These are phyloP conservation scores for Ramichloridium luteum DNA, from an alignment of 2,329 filamentous ascomycete genomes.

Conservation along the genomic window DNA sequence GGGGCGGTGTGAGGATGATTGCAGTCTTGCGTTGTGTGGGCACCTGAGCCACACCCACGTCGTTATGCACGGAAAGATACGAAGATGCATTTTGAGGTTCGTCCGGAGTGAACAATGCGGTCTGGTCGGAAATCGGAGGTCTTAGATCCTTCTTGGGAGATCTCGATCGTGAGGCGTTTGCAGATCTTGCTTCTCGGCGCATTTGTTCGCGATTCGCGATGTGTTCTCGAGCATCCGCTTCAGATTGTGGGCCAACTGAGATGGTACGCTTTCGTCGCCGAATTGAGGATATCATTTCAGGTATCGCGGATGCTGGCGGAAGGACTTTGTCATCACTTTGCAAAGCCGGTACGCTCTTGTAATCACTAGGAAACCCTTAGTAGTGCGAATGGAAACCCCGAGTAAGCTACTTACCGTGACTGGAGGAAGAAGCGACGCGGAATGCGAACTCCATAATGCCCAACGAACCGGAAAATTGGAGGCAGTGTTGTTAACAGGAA, in stretches of 20 bases:
- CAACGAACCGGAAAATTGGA: slow-evolving; percentile 75
- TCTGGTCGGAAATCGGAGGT: slow-evolving; percentile 2
- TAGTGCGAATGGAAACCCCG: too few species aligned
- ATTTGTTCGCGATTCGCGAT: slow-evolving; percentile 75
- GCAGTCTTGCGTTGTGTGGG: slow-evolving; percentile 9
- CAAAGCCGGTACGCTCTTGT: slow-evolving; percentile 66
- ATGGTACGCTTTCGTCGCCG: slow-evolving; percentile 70
- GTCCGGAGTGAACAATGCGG: slow-evolving; percentile 8
- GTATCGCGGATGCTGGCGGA: slow-evolving; percentile 77
- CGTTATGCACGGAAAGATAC: slow-evolving; percentile 9
- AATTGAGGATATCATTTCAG: slow-evolving; percentile 68
- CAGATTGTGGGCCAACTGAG: slow-evolving; percentile 86
- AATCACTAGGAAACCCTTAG: slow-evolving; percentile 46
- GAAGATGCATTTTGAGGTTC: slow-evolving; percentile 7
- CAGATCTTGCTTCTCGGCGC: slow-evolving; percentile 36
- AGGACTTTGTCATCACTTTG: slow-evolving; percentile 76
- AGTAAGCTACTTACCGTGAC: slow-evolving; percentile 60
- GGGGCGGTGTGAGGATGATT: slow-evolving; percentile 24
- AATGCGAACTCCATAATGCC: slow-evolving; percentile 64
- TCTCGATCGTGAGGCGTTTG: slow-evolving; percentile 5
- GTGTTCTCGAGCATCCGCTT: slow-evolving; percentile 91
- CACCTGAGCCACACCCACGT: slow-evolving; percentile 9
- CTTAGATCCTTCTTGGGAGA: slow-evolving; percentile 4
- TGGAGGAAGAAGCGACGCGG: slow-evolving; percentile 85
- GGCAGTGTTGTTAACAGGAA: slow-evolving; percentile 64